A percentile compares a stretch with the other conserved stretches of the same genome.
Conservation (phyloP, 164 flowering plant genomes). For the Dillenia suffruticosa region DNA sequence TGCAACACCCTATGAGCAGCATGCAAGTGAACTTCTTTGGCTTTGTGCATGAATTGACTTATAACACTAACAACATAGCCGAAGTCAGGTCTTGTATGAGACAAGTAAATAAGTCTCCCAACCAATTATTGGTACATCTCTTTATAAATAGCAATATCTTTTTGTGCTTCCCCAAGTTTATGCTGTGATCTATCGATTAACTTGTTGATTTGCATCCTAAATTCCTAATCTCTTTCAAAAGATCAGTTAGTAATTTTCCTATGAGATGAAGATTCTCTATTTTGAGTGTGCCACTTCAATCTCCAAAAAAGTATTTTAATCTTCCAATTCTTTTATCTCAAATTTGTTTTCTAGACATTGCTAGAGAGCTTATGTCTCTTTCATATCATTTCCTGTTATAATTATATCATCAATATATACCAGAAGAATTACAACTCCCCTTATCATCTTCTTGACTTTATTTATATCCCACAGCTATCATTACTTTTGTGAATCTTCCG, state of each 20-base stretch:
- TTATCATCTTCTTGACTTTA: too few relatives aligned
- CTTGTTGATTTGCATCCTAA: not conserved
- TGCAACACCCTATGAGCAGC: not conserved
- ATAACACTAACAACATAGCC: too few relatives aligned
- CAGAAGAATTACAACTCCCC: not conserved
- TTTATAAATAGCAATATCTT: not conserved
- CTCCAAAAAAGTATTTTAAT: too few relatives aligned
- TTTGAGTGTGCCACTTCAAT: too few relatives aligned
- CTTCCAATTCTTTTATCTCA: not conserved
- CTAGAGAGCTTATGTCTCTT: too few relatives aligned
- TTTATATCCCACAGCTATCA: not conserved
- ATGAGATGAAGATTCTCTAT: not conserved
- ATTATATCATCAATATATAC: too few relatives aligned
- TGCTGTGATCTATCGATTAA: not conserved
- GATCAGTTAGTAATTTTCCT: not conserved
- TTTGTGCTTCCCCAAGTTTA: not conserved
- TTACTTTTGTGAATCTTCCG: not conserved
- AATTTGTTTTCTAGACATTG: not conserved
- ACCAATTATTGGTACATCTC: not conserved
- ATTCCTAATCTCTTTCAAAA: not conserved
- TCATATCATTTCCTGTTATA: not conserved
- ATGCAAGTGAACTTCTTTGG: not conserved
- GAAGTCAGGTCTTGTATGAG: not conserved
- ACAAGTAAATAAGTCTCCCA: not conserved
- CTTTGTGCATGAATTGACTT: too few relatives aligned